Base-by-base conservation (phyloP, 2,329 filamentous ascomycete genomes). In the Sclerotinia trifoliorum region DNA sequence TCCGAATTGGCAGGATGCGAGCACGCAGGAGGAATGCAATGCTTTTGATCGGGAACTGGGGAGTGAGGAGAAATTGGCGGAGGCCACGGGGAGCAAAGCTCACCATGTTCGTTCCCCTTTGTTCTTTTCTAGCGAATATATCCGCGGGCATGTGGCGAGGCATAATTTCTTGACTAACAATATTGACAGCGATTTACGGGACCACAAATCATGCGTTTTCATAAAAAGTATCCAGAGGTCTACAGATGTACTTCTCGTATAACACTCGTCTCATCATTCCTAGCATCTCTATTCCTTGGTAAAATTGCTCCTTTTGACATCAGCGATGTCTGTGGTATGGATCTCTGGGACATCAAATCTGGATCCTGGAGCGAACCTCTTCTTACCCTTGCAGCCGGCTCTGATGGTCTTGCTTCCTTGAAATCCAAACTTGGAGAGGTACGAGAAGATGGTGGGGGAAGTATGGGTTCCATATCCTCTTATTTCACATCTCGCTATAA, bases 1-100 rank as follows among this genome's bases (percentile, higher is more conserved):
- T 72, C 95, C 95, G 10, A 99, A 98, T 79, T 99, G 95, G 95
- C 95, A 98, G 81, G 95, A 99, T 79, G 90, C 94, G 70, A 97
- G 93, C 80, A 98, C 95, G 2, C 93, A 97, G 81, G 84, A 84
- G 73, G 92, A 99, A 80, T 97, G 94, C 77, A 93, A 97, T 78
- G 84, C 86, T 71, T 98, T 98, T 77, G 94, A 98, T 78, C 84
- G 82, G 6, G 82, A 83, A 65, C 81, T 97, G 10, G 91, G 91
- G 0, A 83, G 83, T 8, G 82, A 86, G 2, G 84, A 90, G 75
- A 83, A 84, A 71, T 81, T 99, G 74, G 95, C 95, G 0, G 80
- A 90, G 65, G 87, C 86, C 26, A 97, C 95, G 13, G 95, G 95
- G 42, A 97, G 94, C 78, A 90, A 93, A 73, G 95, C 95, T 4